A percentile compares a stretch with the other conserved stretches of the same genome.
phyloP scores from a whole-genome alignment of 2,329 filamentous ascomycete species.

The Tolypocladium inflatum region DNA sequence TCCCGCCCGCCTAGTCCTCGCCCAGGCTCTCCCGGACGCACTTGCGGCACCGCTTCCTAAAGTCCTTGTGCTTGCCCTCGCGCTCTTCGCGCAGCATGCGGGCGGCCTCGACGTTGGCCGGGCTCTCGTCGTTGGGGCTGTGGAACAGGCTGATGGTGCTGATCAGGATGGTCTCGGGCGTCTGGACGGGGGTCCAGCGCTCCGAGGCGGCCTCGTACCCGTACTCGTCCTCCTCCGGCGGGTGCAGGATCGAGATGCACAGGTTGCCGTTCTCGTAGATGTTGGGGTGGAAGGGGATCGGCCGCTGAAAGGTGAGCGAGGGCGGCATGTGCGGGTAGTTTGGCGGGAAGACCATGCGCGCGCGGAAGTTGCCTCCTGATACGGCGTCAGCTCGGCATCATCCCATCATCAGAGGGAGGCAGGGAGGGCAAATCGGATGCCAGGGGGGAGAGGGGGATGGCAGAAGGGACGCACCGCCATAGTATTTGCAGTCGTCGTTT shows the following conservation, averaged over 20 bases:
- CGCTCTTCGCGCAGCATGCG: conserved; percentile 75
- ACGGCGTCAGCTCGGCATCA: background rate
- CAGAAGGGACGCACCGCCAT: conserved; percentile 58
- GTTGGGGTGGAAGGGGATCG: conserved; percentile 88
- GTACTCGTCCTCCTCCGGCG: conserved; percentile 86
- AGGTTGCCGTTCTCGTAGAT: conserved; percentile 82
- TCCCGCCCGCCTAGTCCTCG: conserved; percentile 41
- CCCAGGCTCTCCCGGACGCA: conserved; percentile 77
- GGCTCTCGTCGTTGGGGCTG: conserved; percentile 89
- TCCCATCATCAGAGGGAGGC: conserved; percentile 3
- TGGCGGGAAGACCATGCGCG: conserved; percentile 70
- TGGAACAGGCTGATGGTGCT: conserved; percentile 88
- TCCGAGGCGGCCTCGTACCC: conserved; percentile 88
- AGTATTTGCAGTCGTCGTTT: conserved; percentile 84
- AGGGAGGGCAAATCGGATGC: background rate
- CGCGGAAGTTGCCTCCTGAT: conserved; percentile 83
- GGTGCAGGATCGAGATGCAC: conserved; percentile 95
- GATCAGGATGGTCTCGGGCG: conserved; percentile 85
- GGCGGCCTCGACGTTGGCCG: conserved; percentile 91
- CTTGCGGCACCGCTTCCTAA: conserved; percentile 66
- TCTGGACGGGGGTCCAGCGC: conserved; percentile 91
- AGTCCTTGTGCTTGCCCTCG: conserved; percentile 54
- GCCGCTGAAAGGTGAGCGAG: conserved; percentile 74
- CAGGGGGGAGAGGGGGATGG: background rate
- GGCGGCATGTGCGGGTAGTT: conserved; percentile 85